Evolutionary conservation across 441 rosid genomes (phyloP).

Genomic region (Eruca vesicaria): DNA sequence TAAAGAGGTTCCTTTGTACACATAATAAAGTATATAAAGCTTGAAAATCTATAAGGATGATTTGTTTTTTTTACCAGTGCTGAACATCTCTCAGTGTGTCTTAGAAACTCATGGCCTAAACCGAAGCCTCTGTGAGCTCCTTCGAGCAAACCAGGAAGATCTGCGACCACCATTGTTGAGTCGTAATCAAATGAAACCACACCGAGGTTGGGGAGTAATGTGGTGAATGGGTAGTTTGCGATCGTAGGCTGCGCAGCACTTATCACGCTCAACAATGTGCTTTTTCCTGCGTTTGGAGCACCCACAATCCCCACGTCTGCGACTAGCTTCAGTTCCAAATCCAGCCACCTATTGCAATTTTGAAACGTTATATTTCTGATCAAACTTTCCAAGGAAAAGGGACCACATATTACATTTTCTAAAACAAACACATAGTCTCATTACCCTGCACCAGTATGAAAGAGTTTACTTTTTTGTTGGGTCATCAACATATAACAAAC

Average conservation of each 20-base stretch:
- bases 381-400: neutral
- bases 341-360: slow-evolving; percentile 75
- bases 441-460: neutral
- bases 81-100: slow-evolving; percentile 97
- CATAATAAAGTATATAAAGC: neutral
- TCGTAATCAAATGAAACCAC: slow-evolving; percentile 89
- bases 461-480: too few relatives aligned
- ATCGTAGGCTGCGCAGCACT: slow-evolving; percentile 87
- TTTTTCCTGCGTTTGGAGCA: slow-evolving; percentile 96
- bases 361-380: neutral
- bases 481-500: too few relatives aligned
- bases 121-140: slow-evolving; percentile 96
- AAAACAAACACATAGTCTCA: slow-evolving; percentile 6
- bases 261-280: slow-evolving; percentile 82
- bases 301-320: slow-evolving; percentile 95
- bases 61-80: slow-evolving; percentile 72
- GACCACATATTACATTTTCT: neutral
- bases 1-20: neutral
- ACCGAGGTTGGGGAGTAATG: slow-evolving; percentile 91
- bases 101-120: slow-evolving; percentile 86
- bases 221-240: slow-evolving; percentile 93
- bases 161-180: slow-evolving; percentile 91
- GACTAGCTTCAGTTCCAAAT: slow-evolving; percentile 85
- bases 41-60: slow-evolving; percentile 14
- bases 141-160: slow-evolving; percentile 95